These are phyloP conservation scores for Potentilla sterilis DNA, from an alignment of 306 rosid genomes.

Conservation along the genomic window DNA sequence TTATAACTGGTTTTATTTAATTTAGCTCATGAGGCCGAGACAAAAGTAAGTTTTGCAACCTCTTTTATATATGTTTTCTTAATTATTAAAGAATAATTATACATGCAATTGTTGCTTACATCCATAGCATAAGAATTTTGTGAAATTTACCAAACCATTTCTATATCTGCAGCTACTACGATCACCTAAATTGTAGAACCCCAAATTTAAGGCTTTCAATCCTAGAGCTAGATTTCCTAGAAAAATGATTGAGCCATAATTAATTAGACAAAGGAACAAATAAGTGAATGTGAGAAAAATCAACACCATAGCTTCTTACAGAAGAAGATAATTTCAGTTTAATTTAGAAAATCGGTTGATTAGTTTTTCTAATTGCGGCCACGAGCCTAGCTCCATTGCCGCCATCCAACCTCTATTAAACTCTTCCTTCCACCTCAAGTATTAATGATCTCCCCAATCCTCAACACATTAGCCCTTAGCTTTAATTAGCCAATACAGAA, in stretches of 20 bases:
- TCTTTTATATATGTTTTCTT: too few species aligned
- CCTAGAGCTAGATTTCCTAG: background rate
- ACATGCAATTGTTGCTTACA: too few species aligned
- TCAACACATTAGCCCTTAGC: background rate
- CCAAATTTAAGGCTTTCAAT: background rate
- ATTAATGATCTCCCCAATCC: background rate
- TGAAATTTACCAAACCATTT: too few species aligned
- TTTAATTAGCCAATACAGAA: background rate
- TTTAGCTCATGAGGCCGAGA: too few species aligned
- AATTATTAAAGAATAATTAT: too few species aligned
- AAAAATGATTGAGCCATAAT: background rate
- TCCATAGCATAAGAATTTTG: too few species aligned
- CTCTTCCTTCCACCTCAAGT: constrained; percentile 5
- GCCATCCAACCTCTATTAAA: background rate
- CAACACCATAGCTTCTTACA: background rate
- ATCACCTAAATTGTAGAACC: too few species aligned
- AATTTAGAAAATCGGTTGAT: constrained; percentile 4
- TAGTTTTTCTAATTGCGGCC: background rate
- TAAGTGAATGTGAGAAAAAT: background rate
- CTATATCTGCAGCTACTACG: too few species aligned
- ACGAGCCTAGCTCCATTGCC: background rate
- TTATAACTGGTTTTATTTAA: too few species aligned
- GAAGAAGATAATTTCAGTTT: background rate
- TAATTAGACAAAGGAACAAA: background rate
- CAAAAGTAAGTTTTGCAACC: too few species aligned